A percentile compares a stretch with the other conserved stretches of the same genome.
Evolutionary conservation across 257 asterid species (phyloP).

Genomic region (Nicotiana knightiana): DNA sequence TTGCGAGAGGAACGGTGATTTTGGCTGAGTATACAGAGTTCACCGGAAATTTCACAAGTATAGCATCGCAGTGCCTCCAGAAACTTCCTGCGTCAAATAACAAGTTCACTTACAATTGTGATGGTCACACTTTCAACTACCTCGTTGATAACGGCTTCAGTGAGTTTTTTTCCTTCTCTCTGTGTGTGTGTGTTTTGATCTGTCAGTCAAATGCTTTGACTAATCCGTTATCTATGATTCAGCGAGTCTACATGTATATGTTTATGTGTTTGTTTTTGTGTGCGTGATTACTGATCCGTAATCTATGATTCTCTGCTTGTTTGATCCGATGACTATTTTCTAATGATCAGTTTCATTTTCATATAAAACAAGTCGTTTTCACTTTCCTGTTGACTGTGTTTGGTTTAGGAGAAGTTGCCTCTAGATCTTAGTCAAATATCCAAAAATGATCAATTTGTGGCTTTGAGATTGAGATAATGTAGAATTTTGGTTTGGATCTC

Average conservation of each 20-base stretch:
- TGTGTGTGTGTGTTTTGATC: not conserved
- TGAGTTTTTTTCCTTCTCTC: slow-evolving; percentile 20
- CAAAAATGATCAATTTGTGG: not conserved
- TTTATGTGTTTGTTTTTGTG: no score
- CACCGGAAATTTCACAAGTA: slow-evolving; percentile 87
- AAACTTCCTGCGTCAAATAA: slow-evolving; percentile 87
- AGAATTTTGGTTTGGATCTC: not conserved
- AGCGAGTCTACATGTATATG: no score
- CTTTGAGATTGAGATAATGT: not conserved
- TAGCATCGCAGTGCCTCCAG: slow-evolving; percentile 94
- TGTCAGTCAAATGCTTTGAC: not conserved
- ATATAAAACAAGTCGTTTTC: no score
- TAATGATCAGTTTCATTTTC: not conserved
- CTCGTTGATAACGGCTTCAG: slow-evolving; percentile 91
- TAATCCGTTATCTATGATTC: no score
- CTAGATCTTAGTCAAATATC: not conserved
- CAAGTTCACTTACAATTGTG: slow-evolving; percentile 94
- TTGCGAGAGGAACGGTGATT: slow-evolving; percentile 86
- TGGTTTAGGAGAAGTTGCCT: no score
- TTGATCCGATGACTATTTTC: not conserved
- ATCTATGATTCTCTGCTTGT: not conserved
- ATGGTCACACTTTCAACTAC: slow-evolving; percentile 90
- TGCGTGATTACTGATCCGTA: not conserved
- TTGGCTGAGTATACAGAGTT: slow-evolving; percentile 82
- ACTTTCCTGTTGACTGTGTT: no score